Conservation (phyloP, 1,284 basidiomycete genomes). For the Mycosarcoma mackinlayi region DNA sequence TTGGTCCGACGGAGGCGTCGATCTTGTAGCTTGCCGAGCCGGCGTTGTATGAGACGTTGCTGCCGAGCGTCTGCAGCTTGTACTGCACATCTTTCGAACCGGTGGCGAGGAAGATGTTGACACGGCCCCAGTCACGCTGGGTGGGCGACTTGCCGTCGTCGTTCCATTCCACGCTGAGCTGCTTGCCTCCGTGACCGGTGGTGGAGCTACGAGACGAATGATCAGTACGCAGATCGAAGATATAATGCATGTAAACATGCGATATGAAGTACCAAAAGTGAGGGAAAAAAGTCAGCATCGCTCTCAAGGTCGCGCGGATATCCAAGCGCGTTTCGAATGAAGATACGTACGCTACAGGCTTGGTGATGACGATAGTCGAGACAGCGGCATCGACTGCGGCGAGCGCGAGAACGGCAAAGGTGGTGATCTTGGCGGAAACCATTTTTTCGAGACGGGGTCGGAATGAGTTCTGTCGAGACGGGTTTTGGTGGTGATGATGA, state of each 20-base stretch:
- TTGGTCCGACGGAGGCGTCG: slow-evolving; percentile 46
- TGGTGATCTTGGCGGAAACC: slow-evolving; percentile 36
- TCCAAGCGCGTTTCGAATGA: not conserved
- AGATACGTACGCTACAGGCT: slow-evolving; percentile 53
- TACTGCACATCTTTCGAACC: slow-evolving; percentile 58
- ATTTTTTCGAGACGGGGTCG: slow-evolving; percentile 15
- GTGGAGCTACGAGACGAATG: slow-evolving; percentile 44
- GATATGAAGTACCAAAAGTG: not conserved
- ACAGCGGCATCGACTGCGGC: slow-evolving; percentile 42
- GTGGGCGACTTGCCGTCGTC: slow-evolving; percentile 57
- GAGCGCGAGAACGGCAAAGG: slow-evolving; percentile 44
- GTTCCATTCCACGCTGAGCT: slow-evolving; percentile 52
- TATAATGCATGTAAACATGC: not conserved
- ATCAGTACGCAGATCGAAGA: not conserved
- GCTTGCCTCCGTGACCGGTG: slow-evolving; percentile 42
- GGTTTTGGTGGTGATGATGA: slow-evolving; percentile 5
- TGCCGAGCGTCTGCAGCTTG: slow-evolving; percentile 58
- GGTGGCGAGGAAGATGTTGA: slow-evolving; percentile 62
- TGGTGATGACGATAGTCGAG: slow-evolving; percentile 54
- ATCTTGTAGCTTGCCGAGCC: slow-evolving; percentile 38
- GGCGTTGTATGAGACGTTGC: slow-evolving; percentile 29
- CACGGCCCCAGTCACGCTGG: slow-evolving; percentile 47
- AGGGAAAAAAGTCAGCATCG: slow-evolving; percentile 1
- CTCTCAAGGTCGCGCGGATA: not conserved
- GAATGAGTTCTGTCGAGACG: too few species aligned